These are phyloP conservation scores for Fusarium torreyae DNA, from an alignment of 2,329 filamentous ascomycete species.

Conservation along the genomic window DNA sequence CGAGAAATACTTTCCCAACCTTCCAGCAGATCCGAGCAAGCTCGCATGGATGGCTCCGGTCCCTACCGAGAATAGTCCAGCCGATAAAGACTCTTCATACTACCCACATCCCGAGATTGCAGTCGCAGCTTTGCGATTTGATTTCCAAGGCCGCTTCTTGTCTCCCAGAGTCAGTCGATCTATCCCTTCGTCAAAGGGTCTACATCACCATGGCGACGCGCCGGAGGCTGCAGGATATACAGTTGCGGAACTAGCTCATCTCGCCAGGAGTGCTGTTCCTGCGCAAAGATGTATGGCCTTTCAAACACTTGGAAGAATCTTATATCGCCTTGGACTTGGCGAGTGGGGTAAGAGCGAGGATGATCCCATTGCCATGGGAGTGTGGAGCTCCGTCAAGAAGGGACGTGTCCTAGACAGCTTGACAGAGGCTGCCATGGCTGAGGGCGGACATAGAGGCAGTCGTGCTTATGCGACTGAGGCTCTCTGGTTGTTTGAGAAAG, in stretches of 20 bases:
- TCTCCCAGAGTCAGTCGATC: slow-evolving; percentile 81
- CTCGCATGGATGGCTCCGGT: slow-evolving; percentile 91
- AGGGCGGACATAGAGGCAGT: slow-evolving; percentile 81
- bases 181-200: slow-evolving; percentile 82
- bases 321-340: slow-evolving; percentile 85
- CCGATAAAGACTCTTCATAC: slow-evolving; percentile 82
- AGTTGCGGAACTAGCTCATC: slow-evolving; percentile 84
- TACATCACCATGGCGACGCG: slow-evolving; percentile 94
- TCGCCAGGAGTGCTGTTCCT: slow-evolving; percentile 85
- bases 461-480: slow-evolving; percentile 90
- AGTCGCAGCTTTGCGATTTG: slow-evolving; percentile 86
- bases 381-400: slow-evolving; percentile 87
- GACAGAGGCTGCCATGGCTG: slow-evolving; percentile 80
- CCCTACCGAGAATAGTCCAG: slow-evolving; percentile 73
- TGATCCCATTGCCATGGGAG: slow-evolving; percentile 77
- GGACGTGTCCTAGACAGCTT: slow-evolving; percentile 84
- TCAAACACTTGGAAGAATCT: slow-evolving; percentile 87
- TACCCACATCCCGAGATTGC: slow-evolving; percentile 83
- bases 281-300: slow-evolving; percentile 93
- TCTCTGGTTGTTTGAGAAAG: slow-evolving; percentile 84
- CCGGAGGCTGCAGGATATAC: slow-evolving; percentile 97
- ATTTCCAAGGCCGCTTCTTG: slow-evolving; percentile 85
- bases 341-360: slow-evolving; percentile 74
- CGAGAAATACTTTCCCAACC: slow-evolving; percentile 91
- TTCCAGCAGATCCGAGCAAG: slow-evolving; percentile 86